These are phyloP conservation scores for Umbelopsis isabellina DNA, from an alignment of 192 early-diverging fungal species.

Conservation along the genomic window DNA sequence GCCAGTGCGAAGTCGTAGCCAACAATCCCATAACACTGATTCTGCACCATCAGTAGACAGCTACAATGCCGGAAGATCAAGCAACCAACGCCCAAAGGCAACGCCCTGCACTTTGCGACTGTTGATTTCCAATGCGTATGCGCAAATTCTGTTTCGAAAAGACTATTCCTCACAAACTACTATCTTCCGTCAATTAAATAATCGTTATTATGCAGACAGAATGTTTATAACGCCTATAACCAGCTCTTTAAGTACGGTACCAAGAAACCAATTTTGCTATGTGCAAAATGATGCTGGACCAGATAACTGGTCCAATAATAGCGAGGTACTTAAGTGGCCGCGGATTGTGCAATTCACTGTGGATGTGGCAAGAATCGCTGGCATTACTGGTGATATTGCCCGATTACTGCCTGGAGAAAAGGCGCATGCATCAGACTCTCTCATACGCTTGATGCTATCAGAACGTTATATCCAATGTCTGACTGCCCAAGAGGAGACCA, in stretches of 20 bases:
- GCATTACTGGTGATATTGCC: constrained; percentile 11
- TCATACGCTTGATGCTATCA: not conserved
- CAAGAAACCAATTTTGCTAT: constrained; percentile 1
- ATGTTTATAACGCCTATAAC: constrained; percentile 1
- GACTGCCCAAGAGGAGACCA: not conserved
- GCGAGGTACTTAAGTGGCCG: not conserved
- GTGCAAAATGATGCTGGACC: not conserved
- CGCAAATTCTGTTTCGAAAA: not conserved
- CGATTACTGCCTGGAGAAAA: not conserved
- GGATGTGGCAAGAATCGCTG: not conserved
- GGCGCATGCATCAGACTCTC: not conserved
- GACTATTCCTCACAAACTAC: not conserved
- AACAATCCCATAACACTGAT: too few relatives aligned
- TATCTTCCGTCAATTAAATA: not conserved
- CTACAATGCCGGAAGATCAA: not conserved
- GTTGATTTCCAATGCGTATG: not conserved
- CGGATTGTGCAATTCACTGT: not conserved
- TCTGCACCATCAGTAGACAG: too few relatives aligned
- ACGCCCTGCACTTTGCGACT: not conserved
- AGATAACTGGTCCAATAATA: not conserved
- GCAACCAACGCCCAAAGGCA: not conserved
- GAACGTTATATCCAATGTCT: constrained; percentile 5
- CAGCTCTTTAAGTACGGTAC: not conserved
- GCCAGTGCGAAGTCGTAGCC: too few relatives aligned
- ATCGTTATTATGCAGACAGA: not conserved